Evolutionary conservation across 345 rosid genomes (phyloP).

Genomic region (Carallia brachiata): DNA sequence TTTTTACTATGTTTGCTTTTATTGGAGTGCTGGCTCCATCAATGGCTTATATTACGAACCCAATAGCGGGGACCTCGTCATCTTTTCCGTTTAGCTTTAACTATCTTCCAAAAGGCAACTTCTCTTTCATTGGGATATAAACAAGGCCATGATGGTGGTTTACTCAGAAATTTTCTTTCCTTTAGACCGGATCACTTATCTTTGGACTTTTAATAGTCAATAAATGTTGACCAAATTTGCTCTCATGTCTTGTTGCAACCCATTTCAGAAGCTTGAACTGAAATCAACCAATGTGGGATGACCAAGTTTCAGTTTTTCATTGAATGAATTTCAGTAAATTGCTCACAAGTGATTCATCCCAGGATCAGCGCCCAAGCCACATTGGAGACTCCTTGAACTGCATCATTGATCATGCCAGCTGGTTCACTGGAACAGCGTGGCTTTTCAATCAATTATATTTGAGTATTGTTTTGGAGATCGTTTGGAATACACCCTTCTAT

Average conservation of each 20-base stretch:
- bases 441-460: neutral
- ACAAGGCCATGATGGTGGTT: neutral
- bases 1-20: constrained; percentile 95
- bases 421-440: neutral
- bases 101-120: neutral
- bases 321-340: constrained; percentile 68
- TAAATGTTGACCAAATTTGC: neutral
- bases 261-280: constrained; percentile 91
- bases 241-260: constrained; percentile 45
- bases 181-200: neutral
- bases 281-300: constrained; percentile 72
- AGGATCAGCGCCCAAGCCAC: neutral
- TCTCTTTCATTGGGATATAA: neutral
- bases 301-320: constrained; percentile 73
- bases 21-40: constrained; percentile 84
- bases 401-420: neutral
- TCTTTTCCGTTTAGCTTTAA: neutral
- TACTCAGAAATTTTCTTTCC: neutral
- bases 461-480: neutral
- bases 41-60: constrained; percentile 95
- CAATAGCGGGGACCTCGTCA: constrained; percentile 60
- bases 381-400: neutral
- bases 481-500: neutral
- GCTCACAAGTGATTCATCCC: neutral
- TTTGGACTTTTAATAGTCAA: neutral